Base-by-base conservation (phyloP, 495 filamentous ascomycete species). In the Pseudoneurospora amorphoporcata region DNA sequence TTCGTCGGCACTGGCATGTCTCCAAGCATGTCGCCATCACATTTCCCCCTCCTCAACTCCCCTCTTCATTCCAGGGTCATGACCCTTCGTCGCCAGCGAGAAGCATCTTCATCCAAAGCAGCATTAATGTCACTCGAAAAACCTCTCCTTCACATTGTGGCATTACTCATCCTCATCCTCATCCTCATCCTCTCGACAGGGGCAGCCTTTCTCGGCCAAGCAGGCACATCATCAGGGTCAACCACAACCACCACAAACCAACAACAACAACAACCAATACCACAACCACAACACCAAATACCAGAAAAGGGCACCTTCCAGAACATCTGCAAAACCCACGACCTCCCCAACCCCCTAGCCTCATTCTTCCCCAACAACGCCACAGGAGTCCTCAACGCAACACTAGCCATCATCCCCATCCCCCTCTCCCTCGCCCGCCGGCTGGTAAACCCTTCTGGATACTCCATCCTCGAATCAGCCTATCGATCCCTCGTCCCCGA, bases 321-420 rank as follows among this genome's bases (percentile, higher is more conserved):
- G 38, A 75, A 68, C 40, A 70, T 79, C 73, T 85, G 84, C 73
- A 68, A 73, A 5, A 76, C 83, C 4, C 78, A 79, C 70, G 81
- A 82, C 73, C 72, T 69, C 7, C 75, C 76, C 32, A 84, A 84
- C 69, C 72, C 77, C 4, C 76, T 84, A 39, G 79, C 81, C 23
- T 73, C 78, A 12, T 38, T 69, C 70, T 83, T 81, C 68, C 82
- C 81, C 23, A 76, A 81, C 68, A 76, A 82, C 47, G 81, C 80
- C 68, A 83, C 79, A 0, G 83, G 83, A 8, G 80, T 83, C 12
- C 75, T 84, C 37, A 84, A 84, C 75, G 81, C 77, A 8, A 84
- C 83, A 0, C 74, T 81, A 17, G 74, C 77, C 65, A 81, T 84
- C 69, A 77, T 84, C 16, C 83, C 83, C 35, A 82, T 84, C 68